These are phyloP conservation scores for Didymosphaeria variabile DNA, from an alignment of 2,329 filamentous ascomycete species.

Conservation along the genomic window DNA sequence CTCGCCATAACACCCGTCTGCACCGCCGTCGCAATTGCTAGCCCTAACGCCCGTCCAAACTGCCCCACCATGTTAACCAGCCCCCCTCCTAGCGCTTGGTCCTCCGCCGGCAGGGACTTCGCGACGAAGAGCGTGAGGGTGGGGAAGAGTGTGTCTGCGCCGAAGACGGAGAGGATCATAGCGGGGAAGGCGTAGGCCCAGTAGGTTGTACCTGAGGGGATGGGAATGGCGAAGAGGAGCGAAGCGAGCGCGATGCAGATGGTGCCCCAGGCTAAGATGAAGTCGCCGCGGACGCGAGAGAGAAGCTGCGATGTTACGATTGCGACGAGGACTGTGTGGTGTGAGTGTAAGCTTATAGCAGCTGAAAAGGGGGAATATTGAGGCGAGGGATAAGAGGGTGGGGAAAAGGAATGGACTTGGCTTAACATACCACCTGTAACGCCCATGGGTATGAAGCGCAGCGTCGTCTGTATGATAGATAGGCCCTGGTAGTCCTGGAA, in stretches of 20 bases:
- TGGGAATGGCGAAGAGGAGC: constrained; percentile 71
- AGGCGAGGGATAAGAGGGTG: too few species aligned
- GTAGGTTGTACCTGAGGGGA: constrained; percentile 68
- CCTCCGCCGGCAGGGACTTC: constrained; percentile 66
- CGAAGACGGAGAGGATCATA: constrained; percentile 71
- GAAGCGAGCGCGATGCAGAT: constrained; percentile 63
- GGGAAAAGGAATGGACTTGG: too few species aligned
- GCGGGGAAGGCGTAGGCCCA: constrained; percentile 73
- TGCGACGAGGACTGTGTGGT: constrained; percentile 62
- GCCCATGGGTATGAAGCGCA: constrained; percentile 74
- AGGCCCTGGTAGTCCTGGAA: constrained; percentile 73
- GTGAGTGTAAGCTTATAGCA: constrained; percentile 8
- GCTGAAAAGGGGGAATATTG: too few species aligned
- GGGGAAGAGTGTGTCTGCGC: constrained; percentile 73
- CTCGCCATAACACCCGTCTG: constrained; percentile 64
- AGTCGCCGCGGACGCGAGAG: constrained; percentile 64
- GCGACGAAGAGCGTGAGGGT: constrained; percentile 73
- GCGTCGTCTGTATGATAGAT: constrained; percentile 70
- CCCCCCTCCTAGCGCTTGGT: constrained; percentile 74
- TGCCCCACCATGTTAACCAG: constrained; percentile 73
- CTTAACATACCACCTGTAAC: constrained; percentile 59
- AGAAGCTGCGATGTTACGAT: constrained; percentile 56
- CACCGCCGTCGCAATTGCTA: constrained; percentile 71
- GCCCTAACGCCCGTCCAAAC: constrained; percentile 70
- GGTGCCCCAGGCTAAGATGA: constrained; percentile 67